A percentile compares a stretch with the other conserved stretches of the same genome.
Evolutionary conservation across 192 early-diverging fungal species (phyloP).

Genomic region (Linnemannia exigua): DNA sequence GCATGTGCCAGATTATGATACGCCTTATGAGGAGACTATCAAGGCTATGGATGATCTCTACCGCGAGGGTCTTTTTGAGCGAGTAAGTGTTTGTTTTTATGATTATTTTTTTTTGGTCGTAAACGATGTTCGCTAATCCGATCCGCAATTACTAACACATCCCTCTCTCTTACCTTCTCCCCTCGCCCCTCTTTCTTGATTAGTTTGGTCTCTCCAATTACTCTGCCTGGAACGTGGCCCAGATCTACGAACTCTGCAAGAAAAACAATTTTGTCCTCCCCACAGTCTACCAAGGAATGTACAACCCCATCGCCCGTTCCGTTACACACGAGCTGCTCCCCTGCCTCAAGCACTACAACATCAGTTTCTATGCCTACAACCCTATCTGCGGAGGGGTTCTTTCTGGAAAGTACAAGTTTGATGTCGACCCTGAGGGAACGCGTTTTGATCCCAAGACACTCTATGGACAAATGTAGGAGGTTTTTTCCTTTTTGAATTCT

Average conservation of each 20-base stretch:
- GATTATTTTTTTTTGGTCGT: background rate
- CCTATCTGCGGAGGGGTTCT: constrained; percentile 54
- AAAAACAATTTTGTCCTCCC: constrained; percentile 52
- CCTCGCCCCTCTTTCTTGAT: background rate
- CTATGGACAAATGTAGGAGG: constrained; percentile 13
- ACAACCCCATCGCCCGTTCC: constrained; percentile 54
- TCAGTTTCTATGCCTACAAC: constrained; percentile 75
- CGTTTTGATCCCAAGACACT: constrained; percentile 12
- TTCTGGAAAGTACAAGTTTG: constrained; percentile 31
- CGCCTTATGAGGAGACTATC: constrained; percentile 66
- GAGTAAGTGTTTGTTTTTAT: no score
- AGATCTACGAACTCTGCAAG: constrained; percentile 49
- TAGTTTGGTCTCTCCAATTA: constrained; percentile 57
- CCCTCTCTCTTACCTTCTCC: no score
- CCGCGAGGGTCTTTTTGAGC: constrained; percentile 62
- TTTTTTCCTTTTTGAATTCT: no score
- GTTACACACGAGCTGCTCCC: constrained; percentile 65
- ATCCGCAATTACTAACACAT: no score
- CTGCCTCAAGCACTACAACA: constrained; percentile 62
- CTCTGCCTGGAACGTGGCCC: constrained; percentile 46
- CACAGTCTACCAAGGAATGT: constrained; percentile 59
- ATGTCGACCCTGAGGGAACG: background rate
- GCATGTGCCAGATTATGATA: constrained; percentile 68
- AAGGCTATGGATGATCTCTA: constrained; percentile 71
- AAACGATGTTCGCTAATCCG: background rate